These are phyloP conservation scores for Taxillus chinensis DNA, from an alignment of 164 flowering plant species.

Conservation along the genomic window DNA sequence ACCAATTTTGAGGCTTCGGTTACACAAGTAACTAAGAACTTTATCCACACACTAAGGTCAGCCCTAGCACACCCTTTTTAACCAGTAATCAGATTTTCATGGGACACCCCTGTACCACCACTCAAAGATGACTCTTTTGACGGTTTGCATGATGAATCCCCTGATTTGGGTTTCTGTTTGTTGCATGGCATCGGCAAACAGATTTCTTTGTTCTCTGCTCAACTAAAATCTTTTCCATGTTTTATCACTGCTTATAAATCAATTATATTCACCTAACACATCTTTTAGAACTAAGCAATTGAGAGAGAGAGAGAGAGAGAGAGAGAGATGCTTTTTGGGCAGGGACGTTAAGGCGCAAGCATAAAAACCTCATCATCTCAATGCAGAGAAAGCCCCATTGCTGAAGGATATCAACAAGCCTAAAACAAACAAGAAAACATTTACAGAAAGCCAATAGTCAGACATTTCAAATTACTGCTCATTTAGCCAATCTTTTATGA, in stretches of 20 bases:
- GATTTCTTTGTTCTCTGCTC: conserved; percentile 25
- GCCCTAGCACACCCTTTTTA: too few relatives aligned
- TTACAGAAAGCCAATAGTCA: conserved; percentile 48
- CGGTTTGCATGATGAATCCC: too few relatives aligned
- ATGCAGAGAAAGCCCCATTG: conserved; percentile 27
- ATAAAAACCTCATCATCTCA: conserved; percentile 6
- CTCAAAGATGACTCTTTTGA: too few relatives aligned
- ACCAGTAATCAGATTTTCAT: too few relatives aligned
- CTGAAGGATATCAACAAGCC: conserved; percentile 16
- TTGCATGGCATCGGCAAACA: conserved; percentile 35
- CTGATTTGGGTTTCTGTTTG: conserved; percentile 19
- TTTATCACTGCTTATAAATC: too few relatives aligned
- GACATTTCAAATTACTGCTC: conserved; percentile 56
- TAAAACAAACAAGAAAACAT: conserved; percentile 17
- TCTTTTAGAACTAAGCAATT: too few relatives aligned
- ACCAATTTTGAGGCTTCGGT: too few relatives aligned
- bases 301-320: background rate
- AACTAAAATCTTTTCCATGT: too few relatives aligned
- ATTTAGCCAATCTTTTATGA: conserved; percentile 62
- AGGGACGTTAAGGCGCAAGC: conserved; percentile 36
- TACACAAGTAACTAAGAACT: too few relatives aligned
- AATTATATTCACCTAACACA: too few relatives aligned
- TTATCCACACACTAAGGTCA: too few relatives aligned
- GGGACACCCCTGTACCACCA: too few relatives aligned
- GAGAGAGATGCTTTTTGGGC: background rate